Conservation (phyloP, 148 eudicot species). For the Tetragonia tetragonoides region DNA sequence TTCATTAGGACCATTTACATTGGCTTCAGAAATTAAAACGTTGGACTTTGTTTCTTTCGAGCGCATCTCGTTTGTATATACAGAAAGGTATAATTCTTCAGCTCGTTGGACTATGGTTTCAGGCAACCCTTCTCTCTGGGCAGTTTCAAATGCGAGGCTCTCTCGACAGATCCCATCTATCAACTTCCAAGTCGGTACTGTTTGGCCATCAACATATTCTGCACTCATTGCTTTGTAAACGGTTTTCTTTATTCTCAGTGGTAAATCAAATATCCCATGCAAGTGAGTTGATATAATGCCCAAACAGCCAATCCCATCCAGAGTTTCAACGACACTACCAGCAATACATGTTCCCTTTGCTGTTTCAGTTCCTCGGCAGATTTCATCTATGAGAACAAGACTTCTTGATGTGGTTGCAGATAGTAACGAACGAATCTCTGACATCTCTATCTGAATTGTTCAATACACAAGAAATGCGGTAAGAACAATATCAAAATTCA, state of each 20-base stretch:
- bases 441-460: constrained; percentile 79
- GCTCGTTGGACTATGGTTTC: constrained; percentile 69
- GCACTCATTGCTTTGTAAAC: constrained; percentile 81
- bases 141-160: constrained; percentile 98
- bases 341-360: constrained; percentile 97
- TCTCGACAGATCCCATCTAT: constrained; percentile 91
- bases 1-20: constrained; percentile 15
- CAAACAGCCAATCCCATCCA: constrained; percentile 71
- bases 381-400: constrained; percentile 94
- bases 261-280: constrained; percentile 88
- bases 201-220: constrained; percentile 56
- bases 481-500: neutral
- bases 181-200: constrained; percentile 88
- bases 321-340: constrained; percentile 83
- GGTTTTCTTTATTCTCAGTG: constrained; percentile 49
- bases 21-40: constrained; percentile 9
- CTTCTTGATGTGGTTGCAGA: constrained; percentile 76
- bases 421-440: constrained; percentile 82
- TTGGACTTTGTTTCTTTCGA: constrained; percentile 18
- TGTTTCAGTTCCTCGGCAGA: constrained; percentile 96
- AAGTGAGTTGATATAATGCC: constrained; percentile 92
- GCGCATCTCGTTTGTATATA: constrained; percentile 37
- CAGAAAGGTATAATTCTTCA: constrained; percentile 61
- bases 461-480: constrained; percentile 5
- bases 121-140: constrained; percentile 83